These are phyloP conservation scores for Alisma plantagoaquatica DNA, from an alignment of 106 monocot species.

Conservation along the genomic window DNA sequence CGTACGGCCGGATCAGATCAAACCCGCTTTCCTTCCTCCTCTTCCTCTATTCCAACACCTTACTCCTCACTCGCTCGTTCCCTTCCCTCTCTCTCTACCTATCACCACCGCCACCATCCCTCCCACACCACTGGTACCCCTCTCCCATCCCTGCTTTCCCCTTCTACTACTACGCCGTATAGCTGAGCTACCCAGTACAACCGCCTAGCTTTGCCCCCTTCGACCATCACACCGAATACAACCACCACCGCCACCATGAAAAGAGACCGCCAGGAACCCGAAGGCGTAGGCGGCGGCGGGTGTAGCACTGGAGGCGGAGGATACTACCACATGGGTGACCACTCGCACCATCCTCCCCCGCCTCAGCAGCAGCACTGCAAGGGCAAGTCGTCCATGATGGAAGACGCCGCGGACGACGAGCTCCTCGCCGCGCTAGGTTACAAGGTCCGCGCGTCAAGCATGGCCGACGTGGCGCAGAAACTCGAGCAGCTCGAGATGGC, in stretches of 20 bases:
- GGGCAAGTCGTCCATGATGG: slow-evolving; percentile 9
- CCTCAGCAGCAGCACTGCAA: too few species aligned
- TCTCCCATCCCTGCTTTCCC: too few species aligned
- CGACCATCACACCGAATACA: too few species aligned
- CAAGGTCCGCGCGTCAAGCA: slow-evolving; percentile 74
- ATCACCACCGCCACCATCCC: slow-evolving; percentile 6
- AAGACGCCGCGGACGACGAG: slow-evolving; percentile 53
- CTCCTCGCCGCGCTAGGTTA: slow-evolving; percentile 64
- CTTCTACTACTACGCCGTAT: too few species aligned
- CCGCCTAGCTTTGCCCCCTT: too few species aligned
- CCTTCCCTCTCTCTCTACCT: neutral
- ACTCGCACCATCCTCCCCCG: too few species aligned
- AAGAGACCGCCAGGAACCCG: neutral
- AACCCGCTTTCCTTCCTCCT: neutral
- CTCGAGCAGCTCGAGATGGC: slow-evolving; percentile 96
- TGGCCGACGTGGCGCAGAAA: slow-evolving; percentile 95
- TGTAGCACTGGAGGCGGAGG: too few species aligned
- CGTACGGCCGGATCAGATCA: too few species aligned
- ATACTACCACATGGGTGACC: too few species aligned
- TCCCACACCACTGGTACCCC: slow-evolving; percentile 18
- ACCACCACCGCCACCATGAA: neutral
- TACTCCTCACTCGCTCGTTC: neutral
- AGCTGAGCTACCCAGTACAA: too few species aligned
- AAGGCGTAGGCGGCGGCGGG: slow-evolving; percentile 9
- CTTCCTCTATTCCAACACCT: too few species aligned